Evolutionary conservation across 768 basidiomycete species (phyloP), one percentile per base, ranked within the genome.

Genomic region (Mrakia blollopis): DNA sequence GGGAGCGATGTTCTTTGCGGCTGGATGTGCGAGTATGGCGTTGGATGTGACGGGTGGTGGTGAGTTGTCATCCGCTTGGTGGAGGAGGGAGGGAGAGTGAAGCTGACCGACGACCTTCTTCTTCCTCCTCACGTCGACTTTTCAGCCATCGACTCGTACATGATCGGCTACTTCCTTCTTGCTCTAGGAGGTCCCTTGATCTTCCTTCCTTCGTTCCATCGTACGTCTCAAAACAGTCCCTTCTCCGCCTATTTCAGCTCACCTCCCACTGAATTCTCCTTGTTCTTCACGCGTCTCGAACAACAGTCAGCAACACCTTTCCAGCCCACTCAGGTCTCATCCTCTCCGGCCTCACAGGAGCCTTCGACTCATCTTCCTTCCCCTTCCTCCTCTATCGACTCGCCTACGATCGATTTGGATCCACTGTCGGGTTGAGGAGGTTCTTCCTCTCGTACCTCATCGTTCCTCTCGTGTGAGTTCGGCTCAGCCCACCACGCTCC

Each of bases 171-270:
- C 79, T 77, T 82, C 28, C 79, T 84, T 16, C 79, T 85, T 25
- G 84, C 84, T 16, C 77, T 85, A 23, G 84, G 85, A 2, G 82
- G 84, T 3, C 84, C 85, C 47, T 80, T 84, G 63, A 83, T 85
- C 73, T 85, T 85, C 80, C 79, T 85, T 2, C 80, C 84, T 21
- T 81, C 81, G 37, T 85, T 85, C 76, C 85, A 85, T 75, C 81
- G 81, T 80, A 37, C 68, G 80, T 79, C 10, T 63, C 32, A 1
- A n/a, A n/a, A n/a, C n/a, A n/a, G n/a, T n/a, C n/a, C n/a, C n/a
- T n/a, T n/a, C 28, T 18, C 5, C 41, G 14, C 18, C 25, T 2
- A 13, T 5, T 18, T 67, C 47, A 16, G 2, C 47, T 44, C 62
- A 50, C 10, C 62, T 52, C 37, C 61, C 54, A n/a, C n/a, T n/a